Conservation (phyloP, 352 stramenopile species). For the Paralagenidium karlingii region DNA sequence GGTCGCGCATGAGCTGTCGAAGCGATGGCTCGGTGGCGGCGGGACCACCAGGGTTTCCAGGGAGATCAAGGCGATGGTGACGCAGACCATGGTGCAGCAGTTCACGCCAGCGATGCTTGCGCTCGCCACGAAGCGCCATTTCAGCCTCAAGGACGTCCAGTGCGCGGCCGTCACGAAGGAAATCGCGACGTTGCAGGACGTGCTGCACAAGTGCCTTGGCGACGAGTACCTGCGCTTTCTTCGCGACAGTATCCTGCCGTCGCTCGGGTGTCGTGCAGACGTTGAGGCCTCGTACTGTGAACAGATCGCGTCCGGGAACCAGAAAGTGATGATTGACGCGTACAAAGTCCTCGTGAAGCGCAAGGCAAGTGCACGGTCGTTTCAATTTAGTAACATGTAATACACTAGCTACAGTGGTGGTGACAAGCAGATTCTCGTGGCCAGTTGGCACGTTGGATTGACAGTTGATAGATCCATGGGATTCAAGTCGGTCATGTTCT, state of each 20-base stretch:
- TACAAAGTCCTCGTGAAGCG: slow-evolving; percentile 56
- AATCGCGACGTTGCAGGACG: slow-evolving; percentile 53
- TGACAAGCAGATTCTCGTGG: too few species aligned
- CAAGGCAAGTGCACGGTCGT: too few species aligned
- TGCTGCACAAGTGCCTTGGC: slow-evolving; percentile 36
- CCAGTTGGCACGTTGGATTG: too few species aligned
- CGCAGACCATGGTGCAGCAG: slow-evolving; percentile 43
- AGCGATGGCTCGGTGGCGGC: too few species aligned
- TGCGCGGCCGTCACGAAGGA: slow-evolving; percentile 52
- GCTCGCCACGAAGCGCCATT: slow-evolving; percentile 45
- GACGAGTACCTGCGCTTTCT: slow-evolving; percentile 47
- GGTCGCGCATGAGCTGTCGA: background rate
- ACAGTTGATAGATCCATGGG: too few species aligned
- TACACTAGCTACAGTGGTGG: too few species aligned
- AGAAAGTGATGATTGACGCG: slow-evolving; percentile 40
- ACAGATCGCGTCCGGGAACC: slow-evolving; percentile 40
- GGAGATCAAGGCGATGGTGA: slow-evolving; percentile 30
- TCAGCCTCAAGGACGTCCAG: slow-evolving; percentile 60
- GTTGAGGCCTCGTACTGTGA: slow-evolving; percentile 44
- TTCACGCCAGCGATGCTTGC: slow-evolving; percentile 64
- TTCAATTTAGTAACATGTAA: too few species aligned
- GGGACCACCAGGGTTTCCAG: slow-evolving; percentile 10
- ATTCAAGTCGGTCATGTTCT: too few species aligned
- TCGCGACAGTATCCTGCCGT: slow-evolving; percentile 42
- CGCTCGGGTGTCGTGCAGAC: slow-evolving; percentile 38